These are phyloP conservation scores for Penicillium antarcticum DNA, from an alignment of 495 filamentous ascomycete genomes.

Conservation along the genomic window DNA sequence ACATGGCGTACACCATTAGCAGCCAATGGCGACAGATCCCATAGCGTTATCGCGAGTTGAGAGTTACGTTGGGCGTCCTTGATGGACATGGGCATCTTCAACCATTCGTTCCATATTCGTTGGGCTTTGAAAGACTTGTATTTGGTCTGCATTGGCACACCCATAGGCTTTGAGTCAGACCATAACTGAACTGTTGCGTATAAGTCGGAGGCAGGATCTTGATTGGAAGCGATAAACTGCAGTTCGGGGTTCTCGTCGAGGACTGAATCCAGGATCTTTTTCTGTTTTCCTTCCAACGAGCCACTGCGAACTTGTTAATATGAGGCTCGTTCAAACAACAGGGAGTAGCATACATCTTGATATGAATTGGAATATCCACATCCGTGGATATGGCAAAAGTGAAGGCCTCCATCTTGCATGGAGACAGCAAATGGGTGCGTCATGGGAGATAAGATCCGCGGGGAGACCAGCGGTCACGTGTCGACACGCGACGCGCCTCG, in stretches of 20 bases:
- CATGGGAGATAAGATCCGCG: conserved; percentile 9
- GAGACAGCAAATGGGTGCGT: conserved; percentile 2
- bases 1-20: conserved; percentile 64
- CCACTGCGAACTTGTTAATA: conserved; percentile 51
- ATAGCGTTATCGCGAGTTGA: conserved; percentile 88
- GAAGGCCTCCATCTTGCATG: conserved; percentile 76
- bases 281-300: conserved; percentile 81
- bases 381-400: conserved; percentile 85
- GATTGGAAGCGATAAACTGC: conserved; percentile 79
- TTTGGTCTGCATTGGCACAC: conserved; percentile 84
- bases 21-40: conserved; percentile 84
- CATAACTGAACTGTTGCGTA: conserved; percentile 91
- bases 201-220: conserved; percentile 73
- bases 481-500: conserved; percentile 1
- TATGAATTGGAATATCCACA: conserved; percentile 71
- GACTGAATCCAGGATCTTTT: conserved; percentile 71
- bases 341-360: conserved; percentile 67
- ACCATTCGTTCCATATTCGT: conserved; percentile 94
- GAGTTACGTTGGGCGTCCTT: conserved; percentile 73
- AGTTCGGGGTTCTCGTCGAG: conserved; percentile 75
- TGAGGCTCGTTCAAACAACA: conserved; percentile 1
- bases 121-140: conserved; percentile 83
- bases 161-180: conserved; percentile 92
- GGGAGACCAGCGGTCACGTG: conserved; percentile 2
- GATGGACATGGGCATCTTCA: conserved; percentile 79